Base-by-base conservation (phyloP, 176 grass and related monocot species). In the Avena eriantha region DNA sequence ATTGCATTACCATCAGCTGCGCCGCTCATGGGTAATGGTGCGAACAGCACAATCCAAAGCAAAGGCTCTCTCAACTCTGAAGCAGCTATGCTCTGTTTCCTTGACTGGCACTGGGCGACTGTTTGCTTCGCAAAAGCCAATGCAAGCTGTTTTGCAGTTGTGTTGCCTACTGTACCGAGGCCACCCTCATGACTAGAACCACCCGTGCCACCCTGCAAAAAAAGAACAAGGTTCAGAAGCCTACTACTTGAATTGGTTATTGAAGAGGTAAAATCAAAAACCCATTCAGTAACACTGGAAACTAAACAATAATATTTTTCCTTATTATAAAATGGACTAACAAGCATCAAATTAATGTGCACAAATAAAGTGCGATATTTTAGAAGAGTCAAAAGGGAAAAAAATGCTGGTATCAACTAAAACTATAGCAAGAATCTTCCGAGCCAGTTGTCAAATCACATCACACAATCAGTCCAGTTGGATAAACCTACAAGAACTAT, bases 151-250 rank as follows among this genome's bases (percentile, higher is more conserved):
- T 91, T 91, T 29, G 92, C 84, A 22, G 76, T 81, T 75, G 88
- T 91, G 68, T 47, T 94, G 41, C 49, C 70, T n/a, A 76, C 77
- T 85, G 74, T 91, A 71, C 84, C 88, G 71, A 66, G 65, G 46
- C 89, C 81, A 70, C 88, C 86, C 79, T 95, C 90, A 23, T 95
- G 85, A 76, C 84, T 89, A 41, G 92, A 94, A 92, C 88, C 76
- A 80, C 93, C 88, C 54, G 83, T 79, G 75, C 90, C 93, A 83
- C 88, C 88, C 88, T 92, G 81, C 87, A 29, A 79, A 67, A 87
- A 66, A 85, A 57, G 49, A 78, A 73, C 74, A 53, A 79, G 69
- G 54, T n/a, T 67, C 15, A 63, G 57, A 31, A 49, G 47, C 10
- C 1, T 10, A 49, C 47, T 49, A 49, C 34, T 65, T 22, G 31